Base-by-base conservation (phyloP, 1,284 basidiomycete species). In the Athelia psychrophila region DNA sequence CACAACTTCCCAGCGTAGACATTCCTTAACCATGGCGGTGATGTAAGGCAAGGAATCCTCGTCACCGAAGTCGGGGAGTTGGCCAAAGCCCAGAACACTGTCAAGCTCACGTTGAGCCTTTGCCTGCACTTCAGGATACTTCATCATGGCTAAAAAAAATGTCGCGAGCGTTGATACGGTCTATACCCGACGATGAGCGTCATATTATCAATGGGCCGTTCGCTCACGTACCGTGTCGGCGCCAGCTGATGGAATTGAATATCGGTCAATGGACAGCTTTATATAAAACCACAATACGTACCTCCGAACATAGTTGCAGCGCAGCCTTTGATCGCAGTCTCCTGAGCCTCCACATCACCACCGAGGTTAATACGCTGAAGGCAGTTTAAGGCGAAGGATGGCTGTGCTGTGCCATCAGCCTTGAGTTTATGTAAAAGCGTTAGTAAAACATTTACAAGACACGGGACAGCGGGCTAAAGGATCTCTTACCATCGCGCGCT, bases 71-170 rank as follows among this genome's bases (percentile, higher is more conserved):
- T 4, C n/a, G 5, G 67, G 66, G 3, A 67, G 38, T 24, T 64
- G 49, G 15, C 24, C 18, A 15, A 12, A 16, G 9, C 62, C 59
- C 30, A 61, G 53, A 6, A 64, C 57, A 18, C 36, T 27, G 49
- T 65, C 61, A 19, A 66, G 44, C 44, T 66, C 63, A 23, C 54
- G 51, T 49, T 60, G 63, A 6, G 63, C 64, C 15, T 53, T 53
- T 8, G 47, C 40, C 44, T 62, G 60, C 18, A 58, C 52, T 12
- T 64, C 61, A 8, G 61, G 65, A 40, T 58, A 51, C 24, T 54
- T 52, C 2, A 60, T 53, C 60, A 64, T 59, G 2, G 60, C 59
- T 18, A 64, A 49, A 40, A 65, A 51, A 30, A 61, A 63, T 9
- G 47, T 48, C 25, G 24, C 19, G 27, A 54, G 42, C 8, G 49